Base-by-base conservation (phyloP, 1,139 yeast species). In the Debaryomyces robertsiae region DNA sequence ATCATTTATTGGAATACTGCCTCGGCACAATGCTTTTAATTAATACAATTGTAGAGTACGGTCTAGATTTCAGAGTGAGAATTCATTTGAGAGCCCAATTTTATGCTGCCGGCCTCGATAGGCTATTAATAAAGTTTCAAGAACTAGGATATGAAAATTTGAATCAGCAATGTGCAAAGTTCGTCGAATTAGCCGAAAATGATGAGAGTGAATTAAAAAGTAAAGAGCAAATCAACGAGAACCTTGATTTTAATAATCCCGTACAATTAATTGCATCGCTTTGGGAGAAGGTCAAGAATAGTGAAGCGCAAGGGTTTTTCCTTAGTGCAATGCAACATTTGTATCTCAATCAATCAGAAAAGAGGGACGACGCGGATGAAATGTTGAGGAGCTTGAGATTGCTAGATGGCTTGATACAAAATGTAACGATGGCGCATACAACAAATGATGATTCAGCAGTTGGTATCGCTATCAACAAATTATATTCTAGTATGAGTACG, bases 251-350 rank as follows among this genome's bases (percentile, higher is more conserved):
- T 60, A 76, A 81, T 50, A 84, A 90, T 57, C 96, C 97, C 0
- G 75, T 82, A 2, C 87, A 87, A 9, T 67, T 91, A 46, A 74
- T 88, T 2, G 65, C 67, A 38, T 80, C 84, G 18, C 72, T 91
- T 43, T 84, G 94, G 89, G 67, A 73, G n/a, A 74, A 78, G 19
- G 78, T 88, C 10, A 79, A 79, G 47, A 83, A 87, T 28, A 78
- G 93, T 1, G 84, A 81, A 37, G 82, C 84, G 11, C 90, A 88
- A 47, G 83, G 82, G 10, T 79, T 80, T 54, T 79, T 91, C 40
- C 61, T 84, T 3, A 83, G 95, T 38, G 81, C 95, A 13, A 75
- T 93, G 52, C 96, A 91, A 57, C 95, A 91, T 63, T 69, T 93
- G 51, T 82, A 88, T 50, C 72, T 91, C 47, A 79, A 77, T 47